phyloP scores from a whole-genome alignment of 805 yeast genomes.

The Metahyphopichia silvanorum region DNA sequence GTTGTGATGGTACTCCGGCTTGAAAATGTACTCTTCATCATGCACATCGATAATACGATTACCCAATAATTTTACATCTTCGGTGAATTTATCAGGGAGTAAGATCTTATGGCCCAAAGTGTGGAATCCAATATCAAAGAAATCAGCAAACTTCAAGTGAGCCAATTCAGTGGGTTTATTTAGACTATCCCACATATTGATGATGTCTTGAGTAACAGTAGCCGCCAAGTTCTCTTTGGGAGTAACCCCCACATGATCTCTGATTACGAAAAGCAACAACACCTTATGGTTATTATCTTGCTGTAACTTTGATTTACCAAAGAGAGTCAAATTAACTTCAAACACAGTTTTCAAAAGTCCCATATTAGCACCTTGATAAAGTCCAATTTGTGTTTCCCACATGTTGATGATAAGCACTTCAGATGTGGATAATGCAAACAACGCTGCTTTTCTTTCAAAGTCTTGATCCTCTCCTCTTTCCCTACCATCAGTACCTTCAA shows the following conservation, averaged over 20 bases:
- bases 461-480: slow-evolving; percentile 99
- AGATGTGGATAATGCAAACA: slow-evolving; percentile 89
- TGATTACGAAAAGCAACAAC: slow-evolving; percentile 76
- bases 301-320: slow-evolving; percentile 52
- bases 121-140: slow-evolving; percentile 80
- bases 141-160: slow-evolving; percentile 60
- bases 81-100: slow-evolving; percentile 66
- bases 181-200: slow-evolving; percentile 73
- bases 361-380: slow-evolving; percentile 97
- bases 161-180: slow-evolving; percentile 68
- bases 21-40: slow-evolving; percentile 47
- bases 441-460: slow-evolving; percentile 93
- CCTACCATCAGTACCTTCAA: slow-evolving; percentile 98
- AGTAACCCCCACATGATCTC: slow-evolving; percentile 89
- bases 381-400: slow-evolving; percentile 97
- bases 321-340: slow-evolving; percentile 87
- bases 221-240: slow-evolving; percentile 68
- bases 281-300: slow-evolving; percentile 51
- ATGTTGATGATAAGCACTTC: slow-evolving; percentile 88
- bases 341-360: slow-evolving; percentile 92
- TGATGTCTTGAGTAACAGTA: slow-evolving; percentile 69
- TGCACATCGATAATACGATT: slow-evolving; percentile 46
- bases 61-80: slow-evolving; percentile 62
- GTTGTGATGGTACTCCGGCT: slow-evolving; percentile 70
- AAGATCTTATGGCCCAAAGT: slow-evolving; percentile 83